These are phyloP conservation scores for Trypanosoma mega DNA, from an alignment of 208 protist species.

Conservation along the genomic window DNA sequence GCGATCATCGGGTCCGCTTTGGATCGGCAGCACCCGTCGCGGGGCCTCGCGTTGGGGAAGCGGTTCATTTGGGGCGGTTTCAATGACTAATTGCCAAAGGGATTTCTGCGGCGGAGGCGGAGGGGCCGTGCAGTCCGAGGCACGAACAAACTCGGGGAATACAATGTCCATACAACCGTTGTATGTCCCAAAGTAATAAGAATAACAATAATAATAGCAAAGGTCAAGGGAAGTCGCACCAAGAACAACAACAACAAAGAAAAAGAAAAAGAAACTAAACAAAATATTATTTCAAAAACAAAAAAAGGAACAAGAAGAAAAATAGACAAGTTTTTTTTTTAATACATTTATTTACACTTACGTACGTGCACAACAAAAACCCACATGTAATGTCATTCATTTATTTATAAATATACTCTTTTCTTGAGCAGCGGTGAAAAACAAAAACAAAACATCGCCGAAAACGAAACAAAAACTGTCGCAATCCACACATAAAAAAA, in stretches of 20 bases:
- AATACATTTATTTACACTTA: too few species aligned
- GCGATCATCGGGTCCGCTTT: not conserved
- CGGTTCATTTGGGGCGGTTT: slow-evolving; percentile 46
- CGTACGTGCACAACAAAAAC: too few species aligned
- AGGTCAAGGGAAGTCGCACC: too few species aligned
- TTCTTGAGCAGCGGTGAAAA: too few species aligned
- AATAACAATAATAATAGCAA: too few species aligned
- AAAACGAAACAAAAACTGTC: too few species aligned
- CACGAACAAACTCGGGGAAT: slow-evolving; percentile 31
- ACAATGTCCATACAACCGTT: slow-evolving; percentile 26
- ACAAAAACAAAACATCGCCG: too few species aligned
- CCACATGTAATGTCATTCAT: too few species aligned
- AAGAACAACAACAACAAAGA: slow-evolving; percentile 15
- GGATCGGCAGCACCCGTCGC: slow-evolving; percentile 4
- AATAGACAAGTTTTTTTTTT: not conserved
- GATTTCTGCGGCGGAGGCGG: slow-evolving; percentile 44
- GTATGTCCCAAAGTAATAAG: not conserved
- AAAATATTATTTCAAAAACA: not conserved
- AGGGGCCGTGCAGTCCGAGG: slow-evolving; percentile 15
- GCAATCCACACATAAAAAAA: too few species aligned
- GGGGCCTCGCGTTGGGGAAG: slow-evolving; percentile 47
- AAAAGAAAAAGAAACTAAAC: slow-evolving; percentile 21
- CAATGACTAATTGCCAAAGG: slow-evolving; percentile 75
- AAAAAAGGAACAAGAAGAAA: slow-evolving; percentile 14
- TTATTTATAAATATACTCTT: too few species aligned